Evolutionary conservation across 331 rosid species (phyloP).

Genomic region (Acacia pycnantha): DNA sequence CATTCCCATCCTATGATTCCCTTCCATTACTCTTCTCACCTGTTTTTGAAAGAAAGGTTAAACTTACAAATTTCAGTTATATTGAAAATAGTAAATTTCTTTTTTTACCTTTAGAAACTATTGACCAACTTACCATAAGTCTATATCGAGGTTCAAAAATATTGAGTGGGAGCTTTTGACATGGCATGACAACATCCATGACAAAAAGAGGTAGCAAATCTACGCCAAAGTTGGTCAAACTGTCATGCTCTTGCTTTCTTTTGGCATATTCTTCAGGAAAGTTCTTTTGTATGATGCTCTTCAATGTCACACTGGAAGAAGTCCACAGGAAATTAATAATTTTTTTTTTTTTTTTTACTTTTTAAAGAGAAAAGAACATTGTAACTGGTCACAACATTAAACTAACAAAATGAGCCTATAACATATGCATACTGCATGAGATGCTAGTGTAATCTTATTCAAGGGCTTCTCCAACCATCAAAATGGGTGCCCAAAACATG

Average conservation of each 20-base stretch:
- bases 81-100: neutral
- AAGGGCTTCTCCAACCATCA: too few relatives aligned
- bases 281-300: constrained; percentile 83
- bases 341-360: neutral
- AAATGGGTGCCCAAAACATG: too few relatives aligned
- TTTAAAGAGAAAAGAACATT: constrained; percentile 7
- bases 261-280: constrained; percentile 92
- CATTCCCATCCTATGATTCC: constrained; percentile 99
- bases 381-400: constrained; percentile 22
- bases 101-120: constrained; percentile 11
- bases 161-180: constrained; percentile 89
- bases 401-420: neutral
- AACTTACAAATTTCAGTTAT: neutral
- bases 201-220: constrained; percentile 97
- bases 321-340: constrained; percentile 33
- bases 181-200: constrained; percentile 96
- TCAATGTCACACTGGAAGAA: constrained; percentile 80
- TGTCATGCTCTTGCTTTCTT: constrained; percentile 80
- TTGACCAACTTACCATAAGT: constrained; percentile 80
- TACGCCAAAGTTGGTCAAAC: constrained; percentile 59
- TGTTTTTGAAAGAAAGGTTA: constrained; percentile 29
- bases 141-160: constrained; percentile 99
- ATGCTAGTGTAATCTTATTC: too few relatives aligned
- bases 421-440: too few relatives aligned
- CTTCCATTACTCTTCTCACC: constrained; percentile 99